These are phyloP conservation scores for Yueomyces sp. DNA, from an alignment of 1,139 yeast species.

Conservation along the genomic window DNA sequence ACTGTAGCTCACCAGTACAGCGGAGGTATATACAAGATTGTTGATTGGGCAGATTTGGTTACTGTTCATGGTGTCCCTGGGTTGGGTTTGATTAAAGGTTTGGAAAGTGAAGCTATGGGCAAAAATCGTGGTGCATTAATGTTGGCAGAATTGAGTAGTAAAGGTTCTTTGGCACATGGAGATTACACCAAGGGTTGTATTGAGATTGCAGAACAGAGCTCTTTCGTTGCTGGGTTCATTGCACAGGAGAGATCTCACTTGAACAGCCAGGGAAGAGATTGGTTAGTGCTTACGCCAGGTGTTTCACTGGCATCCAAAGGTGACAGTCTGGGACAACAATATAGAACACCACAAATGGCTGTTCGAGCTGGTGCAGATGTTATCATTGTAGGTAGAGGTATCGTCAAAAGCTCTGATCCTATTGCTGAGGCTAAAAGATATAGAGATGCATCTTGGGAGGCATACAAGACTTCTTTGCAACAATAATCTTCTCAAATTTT, in stretches of 20 bases:
- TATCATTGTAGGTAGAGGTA: slow-evolving; percentile 93
- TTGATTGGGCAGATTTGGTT: slow-evolving; percentile 91
- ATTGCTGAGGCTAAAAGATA: slow-evolving; percentile 77
- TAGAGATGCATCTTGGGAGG: slow-evolving; percentile 88
- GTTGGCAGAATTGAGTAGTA: slow-evolving; percentile 91
- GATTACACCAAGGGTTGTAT: slow-evolving; percentile 80
- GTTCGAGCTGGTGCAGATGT: slow-evolving; percentile 76
- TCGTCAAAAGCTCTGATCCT: slow-evolving; percentile 93
- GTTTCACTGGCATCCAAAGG: slow-evolving; percentile 96
- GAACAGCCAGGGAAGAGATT: slow-evolving; percentile 53
- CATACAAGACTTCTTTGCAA: slow-evolving; percentile 31
- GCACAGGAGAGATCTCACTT: slow-evolving; percentile 55
- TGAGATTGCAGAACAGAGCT: slow-evolving; percentile 73
- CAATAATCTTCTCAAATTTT: no score
- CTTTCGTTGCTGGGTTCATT: slow-evolving; percentile 90
- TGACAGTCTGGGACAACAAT: slow-evolving; percentile 94
- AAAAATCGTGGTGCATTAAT: slow-evolving; percentile 75
- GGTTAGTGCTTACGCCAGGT: slow-evolving; percentile 96
- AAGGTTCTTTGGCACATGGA: slow-evolving; percentile 88
- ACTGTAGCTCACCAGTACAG: slow-evolving; percentile 90
- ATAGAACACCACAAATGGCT: slow-evolving; percentile 82
- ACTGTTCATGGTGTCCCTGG: slow-evolving; percentile 98
- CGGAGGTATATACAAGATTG: slow-evolving; percentile 81
- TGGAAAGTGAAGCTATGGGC: slow-evolving; percentile 47
- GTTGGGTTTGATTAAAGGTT: slow-evolving; percentile 79